Conservation (phyloP, 345 rosid species). For the Eucalyptus viminalis region DNA sequence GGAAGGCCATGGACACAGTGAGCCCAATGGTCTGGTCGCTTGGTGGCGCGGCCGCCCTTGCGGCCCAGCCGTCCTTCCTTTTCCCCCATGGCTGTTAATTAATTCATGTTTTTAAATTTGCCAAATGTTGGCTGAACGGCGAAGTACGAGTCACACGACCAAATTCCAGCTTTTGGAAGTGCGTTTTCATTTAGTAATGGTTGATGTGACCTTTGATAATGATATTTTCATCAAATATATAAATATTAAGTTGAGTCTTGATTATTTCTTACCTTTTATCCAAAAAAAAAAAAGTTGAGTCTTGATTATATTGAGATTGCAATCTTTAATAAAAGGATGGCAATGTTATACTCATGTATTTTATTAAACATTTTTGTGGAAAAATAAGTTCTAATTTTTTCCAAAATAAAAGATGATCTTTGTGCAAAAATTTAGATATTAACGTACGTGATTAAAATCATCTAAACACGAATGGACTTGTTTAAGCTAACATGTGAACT, state of each 20-base stretch:
- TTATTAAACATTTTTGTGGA: rapidly evolving
- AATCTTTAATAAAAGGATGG: rapidly evolving
- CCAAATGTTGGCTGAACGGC: neutral
- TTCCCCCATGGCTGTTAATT: neutral
- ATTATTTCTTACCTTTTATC: too few relatives aligned
- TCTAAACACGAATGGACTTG: too few relatives aligned
- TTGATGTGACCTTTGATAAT: neutral
- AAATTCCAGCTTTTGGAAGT: neutral
- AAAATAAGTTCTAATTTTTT: too few relatives aligned
- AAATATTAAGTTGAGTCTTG: too few relatives aligned
- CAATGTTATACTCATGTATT: rapidly evolving
- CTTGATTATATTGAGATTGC: rapidly evolving
- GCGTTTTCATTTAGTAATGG: neutral
- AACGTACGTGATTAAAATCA: too few relatives aligned
- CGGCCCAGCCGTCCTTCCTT: neutral
- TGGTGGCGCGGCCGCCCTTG: neutral
- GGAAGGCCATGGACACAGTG: neutral
- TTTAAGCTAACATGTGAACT: too few relatives aligned
- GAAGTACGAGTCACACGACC: neutral
- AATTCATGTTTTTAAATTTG: neutral
- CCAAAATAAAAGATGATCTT: too few relatives aligned
- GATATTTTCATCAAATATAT: too few relatives aligned
- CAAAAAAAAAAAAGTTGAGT: too few relatives aligned
- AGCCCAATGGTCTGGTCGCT: neutral
- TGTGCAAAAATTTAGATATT: too few relatives aligned